Percentiles rank a stretch among this genome's conserved stretches.
phyloP scores from a whole-genome alignment of 2,329 filamentous ascomycete genomes.

The Sphaerulina vaccinii region DNA sequence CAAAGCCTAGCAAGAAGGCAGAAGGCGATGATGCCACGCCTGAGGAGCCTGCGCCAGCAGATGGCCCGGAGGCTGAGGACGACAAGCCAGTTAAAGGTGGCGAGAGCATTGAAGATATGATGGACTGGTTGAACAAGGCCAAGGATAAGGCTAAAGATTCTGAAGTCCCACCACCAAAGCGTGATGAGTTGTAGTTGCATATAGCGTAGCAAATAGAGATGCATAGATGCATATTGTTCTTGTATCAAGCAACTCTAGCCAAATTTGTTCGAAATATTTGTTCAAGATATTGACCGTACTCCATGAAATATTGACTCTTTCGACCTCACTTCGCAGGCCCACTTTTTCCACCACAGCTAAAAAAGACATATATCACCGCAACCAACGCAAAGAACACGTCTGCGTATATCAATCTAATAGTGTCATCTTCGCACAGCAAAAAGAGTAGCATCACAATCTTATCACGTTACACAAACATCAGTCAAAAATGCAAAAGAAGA shows the following conservation, averaged over 20 bases:
- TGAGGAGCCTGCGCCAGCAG: constrained; percentile 13
- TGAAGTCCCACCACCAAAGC: constrained; percentile 11
- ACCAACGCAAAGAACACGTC: no score
- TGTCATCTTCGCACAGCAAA: no score
- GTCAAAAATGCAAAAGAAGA: not conserved
- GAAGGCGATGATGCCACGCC: constrained; percentile 16
- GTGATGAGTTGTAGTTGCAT: constrained; percentile 25
- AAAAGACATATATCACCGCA: no score
- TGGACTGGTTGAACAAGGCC: constrained; percentile 24
- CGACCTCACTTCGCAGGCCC: not conserved
- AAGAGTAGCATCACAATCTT: no score
- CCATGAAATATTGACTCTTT: no score
- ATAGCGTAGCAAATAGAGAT: constrained; percentile 16
- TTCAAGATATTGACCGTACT: no score
- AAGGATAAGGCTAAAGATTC: constrained; percentile 11
- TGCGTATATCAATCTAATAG: no score
- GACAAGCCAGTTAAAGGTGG: constrained; percentile 20
- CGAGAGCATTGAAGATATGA: constrained; percentile 28
- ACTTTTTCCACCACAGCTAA: not conserved
- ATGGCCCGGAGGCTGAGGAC: constrained; percentile 8
- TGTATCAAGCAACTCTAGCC: no score
- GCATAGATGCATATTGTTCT: constrained; percentile 10
- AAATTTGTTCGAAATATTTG: no score
- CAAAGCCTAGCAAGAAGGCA: constrained; percentile 26
- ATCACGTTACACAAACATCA: not conserved